Base-by-base conservation (phyloP, 257 asterid genomes). In the Gentiana macrophylla region DNA sequence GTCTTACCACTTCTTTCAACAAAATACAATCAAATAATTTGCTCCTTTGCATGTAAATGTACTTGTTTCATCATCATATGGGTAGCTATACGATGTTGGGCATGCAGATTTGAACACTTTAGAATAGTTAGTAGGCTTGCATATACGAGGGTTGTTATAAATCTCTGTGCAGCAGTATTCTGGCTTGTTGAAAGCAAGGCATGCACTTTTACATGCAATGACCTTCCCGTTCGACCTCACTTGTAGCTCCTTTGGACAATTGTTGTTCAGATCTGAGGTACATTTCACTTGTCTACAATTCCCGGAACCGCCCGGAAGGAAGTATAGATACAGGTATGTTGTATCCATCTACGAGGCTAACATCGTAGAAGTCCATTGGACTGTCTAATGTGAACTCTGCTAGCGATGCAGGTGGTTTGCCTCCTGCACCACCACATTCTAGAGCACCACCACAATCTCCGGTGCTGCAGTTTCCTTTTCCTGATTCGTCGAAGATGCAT, bases 371-470 rank as follows among this genome's bases (percentile, higher is more conserved):
- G 55, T 78, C 84, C 46, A 32, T 5, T 0, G 81, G 81, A 72
- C 79, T 66, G 53, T 72, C 80, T 4, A 86, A 45, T 3, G 94
- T 78, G 78, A 86, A 78, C 69, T 86, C 96, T 4, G 83, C 86
- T 43, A 86, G 68, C 7, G 92, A 70, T 43, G 59, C 89, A 6
- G 94, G 96, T 2, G 96, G 89, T 6, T 10, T 46, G 3, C 94
- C 96, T 0, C 84, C 86, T 1, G 53, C 56, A 36, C 89, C 85
- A 0, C 56, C 55, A 61, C 94, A 84, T 48, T 73, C 59, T 8
- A 78, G 65, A 47, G 47, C 65, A 52, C 82, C 74, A 2, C 78
- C 79, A 1, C 96, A 86, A 70, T 86, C 82, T 0, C 85, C 92
- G 1, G 92, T 81, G 65, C 60, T 9, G 64, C 96, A 86, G 45